Percentiles rank a stretch among this genome's conserved stretches.
phyloP scores from a whole-genome alignment of 805 yeast genomes.

The Wickerhamiella lipophila region DNA sequence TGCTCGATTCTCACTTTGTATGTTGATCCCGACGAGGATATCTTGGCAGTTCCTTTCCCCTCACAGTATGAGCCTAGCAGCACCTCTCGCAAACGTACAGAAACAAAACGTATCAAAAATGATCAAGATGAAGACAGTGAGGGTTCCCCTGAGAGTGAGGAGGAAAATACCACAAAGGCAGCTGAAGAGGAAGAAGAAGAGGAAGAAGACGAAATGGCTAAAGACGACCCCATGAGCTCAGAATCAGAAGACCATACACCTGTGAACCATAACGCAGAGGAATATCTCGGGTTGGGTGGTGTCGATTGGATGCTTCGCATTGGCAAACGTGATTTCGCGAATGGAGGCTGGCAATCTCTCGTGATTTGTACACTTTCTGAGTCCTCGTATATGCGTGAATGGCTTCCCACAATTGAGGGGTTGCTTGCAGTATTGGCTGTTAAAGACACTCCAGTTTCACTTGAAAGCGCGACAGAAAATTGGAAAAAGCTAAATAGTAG shows the following conservation, averaged over 20 bases:
- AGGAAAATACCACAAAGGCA: too few species aligned
- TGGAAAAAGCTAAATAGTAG: slow-evolving; percentile 45
- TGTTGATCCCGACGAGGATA: slow-evolving; percentile 35
- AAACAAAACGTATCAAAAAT: not conserved
- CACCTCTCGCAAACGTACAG: slow-evolving; percentile 17
- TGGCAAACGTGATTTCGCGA: slow-evolving; percentile 58
- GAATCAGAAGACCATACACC: slow-evolving; percentile 7
- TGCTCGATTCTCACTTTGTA: slow-evolving; percentile 49
- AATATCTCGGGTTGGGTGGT: slow-evolving; percentile 7
- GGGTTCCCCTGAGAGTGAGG: slow-evolving; percentile 15
- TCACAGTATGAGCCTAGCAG: slow-evolving; percentile 25
- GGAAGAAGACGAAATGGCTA: too few species aligned
- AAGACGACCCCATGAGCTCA: slow-evolving; percentile 23
- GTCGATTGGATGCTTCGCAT: slow-evolving; percentile 65
- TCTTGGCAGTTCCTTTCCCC: slow-evolving; percentile 28
- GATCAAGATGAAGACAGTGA: slow-evolving; percentile 18
- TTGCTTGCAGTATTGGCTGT: slow-evolving; percentile 47
- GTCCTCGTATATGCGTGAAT: slow-evolving; percentile 46
- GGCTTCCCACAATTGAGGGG: slow-evolving; percentile 36
- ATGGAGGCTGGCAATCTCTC: slow-evolving; percentile 76
- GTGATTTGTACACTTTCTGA: slow-evolving; percentile 58
- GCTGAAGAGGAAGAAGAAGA: too few species aligned
- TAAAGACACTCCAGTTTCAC: slow-evolving; percentile 34
- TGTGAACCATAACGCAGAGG: slow-evolving; percentile 17
- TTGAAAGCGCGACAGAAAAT: slow-evolving; percentile 35